These are phyloP conservation scores for Psilocybe azurescens DNA, from an alignment of 768 basidiomycete genomes.

Conservation along the genomic window DNA sequence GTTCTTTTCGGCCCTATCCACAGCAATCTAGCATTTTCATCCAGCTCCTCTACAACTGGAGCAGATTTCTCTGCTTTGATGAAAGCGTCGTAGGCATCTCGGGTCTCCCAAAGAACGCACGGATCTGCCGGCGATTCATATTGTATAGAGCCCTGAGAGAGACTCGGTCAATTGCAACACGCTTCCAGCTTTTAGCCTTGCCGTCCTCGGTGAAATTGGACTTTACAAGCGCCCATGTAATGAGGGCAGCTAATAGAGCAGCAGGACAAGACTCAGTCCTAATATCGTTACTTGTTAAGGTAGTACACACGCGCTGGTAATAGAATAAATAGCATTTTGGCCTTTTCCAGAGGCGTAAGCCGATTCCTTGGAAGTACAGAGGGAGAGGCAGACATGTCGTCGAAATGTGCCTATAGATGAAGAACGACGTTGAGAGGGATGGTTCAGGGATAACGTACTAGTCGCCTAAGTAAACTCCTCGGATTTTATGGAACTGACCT, in stretches of 20 bases:
- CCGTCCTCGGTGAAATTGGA: slow-evolving; percentile 1
- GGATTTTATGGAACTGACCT: no score
- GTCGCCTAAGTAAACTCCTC: no score
- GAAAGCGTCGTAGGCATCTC: not conserved
- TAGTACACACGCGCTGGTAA: slow-evolving; percentile 2
- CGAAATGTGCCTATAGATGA: not conserved
- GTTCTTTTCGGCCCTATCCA: slow-evolving; percentile 20
- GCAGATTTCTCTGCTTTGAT: not conserved
- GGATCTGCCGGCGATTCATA: slow-evolving; percentile 5
- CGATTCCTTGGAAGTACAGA: not conserved
- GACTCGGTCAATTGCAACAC: not conserved
- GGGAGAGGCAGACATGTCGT: not conserved
- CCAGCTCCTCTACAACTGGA: slow-evolving; percentile 9
- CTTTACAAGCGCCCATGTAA: slow-evolving; percentile 5
- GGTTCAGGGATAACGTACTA: no score
- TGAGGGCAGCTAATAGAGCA: not conserved
- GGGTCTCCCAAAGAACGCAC: not conserved
- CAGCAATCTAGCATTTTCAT: slow-evolving; percentile 13
- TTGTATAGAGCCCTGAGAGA: not conserved
- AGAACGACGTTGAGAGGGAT: not conserved
- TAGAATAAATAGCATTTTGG: slow-evolving; percentile 1
- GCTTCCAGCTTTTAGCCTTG: slow-evolving; percentile 12
- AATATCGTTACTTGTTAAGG: not conserved
- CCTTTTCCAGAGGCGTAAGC: slow-evolving; percentile 1
- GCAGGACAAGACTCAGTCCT: not conserved